phyloP scores from a whole-genome alignment of 208 protist species.

The Crithidia fasciculata region DNA sequence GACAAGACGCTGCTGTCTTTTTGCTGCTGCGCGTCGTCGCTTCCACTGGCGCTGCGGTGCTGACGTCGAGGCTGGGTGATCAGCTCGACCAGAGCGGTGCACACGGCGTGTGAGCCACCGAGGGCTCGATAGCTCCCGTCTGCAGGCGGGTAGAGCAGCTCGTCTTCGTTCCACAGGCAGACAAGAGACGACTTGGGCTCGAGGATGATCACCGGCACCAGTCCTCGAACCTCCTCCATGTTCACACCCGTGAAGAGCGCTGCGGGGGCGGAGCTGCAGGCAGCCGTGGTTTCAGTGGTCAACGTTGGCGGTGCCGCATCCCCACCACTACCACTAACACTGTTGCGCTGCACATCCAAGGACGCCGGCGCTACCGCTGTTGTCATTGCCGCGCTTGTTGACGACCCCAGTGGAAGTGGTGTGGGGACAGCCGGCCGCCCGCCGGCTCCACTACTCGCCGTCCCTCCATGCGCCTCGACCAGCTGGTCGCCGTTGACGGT shows the following conservation, averaged over 20 bases:
- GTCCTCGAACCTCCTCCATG: constrained; percentile 14
- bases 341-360: background rate
- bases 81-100: constrained; percentile 39
- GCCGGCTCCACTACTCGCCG: constrained; percentile 17
- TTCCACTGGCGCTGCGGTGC: background rate
- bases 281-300: background rate
- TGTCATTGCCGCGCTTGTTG: background rate
- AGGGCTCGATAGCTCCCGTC: constrained; percentile 49
- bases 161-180: constrained; percentile 60
- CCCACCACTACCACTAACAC: background rate
- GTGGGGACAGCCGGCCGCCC: constrained; percentile 31
- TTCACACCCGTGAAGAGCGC: constrained; percentile 25
- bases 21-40: background rate
- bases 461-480: constrained; percentile 33
- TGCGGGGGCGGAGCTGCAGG: background rate
- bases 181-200: constrained; percentile 57
- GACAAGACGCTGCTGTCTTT: background rate
- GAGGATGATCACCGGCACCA: constrained; percentile 41
- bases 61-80: background rate
- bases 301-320: no score
- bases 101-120: constrained; percentile 35
- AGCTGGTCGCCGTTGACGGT: constrained; percentile 76
- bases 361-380: background rate
- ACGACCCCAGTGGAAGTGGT: constrained; percentile 24
- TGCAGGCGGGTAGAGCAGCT: constrained; percentile 58